Conservation (phyloP, 768 basidiomycete genomes). For the Suillus ampliporus region DNA sequence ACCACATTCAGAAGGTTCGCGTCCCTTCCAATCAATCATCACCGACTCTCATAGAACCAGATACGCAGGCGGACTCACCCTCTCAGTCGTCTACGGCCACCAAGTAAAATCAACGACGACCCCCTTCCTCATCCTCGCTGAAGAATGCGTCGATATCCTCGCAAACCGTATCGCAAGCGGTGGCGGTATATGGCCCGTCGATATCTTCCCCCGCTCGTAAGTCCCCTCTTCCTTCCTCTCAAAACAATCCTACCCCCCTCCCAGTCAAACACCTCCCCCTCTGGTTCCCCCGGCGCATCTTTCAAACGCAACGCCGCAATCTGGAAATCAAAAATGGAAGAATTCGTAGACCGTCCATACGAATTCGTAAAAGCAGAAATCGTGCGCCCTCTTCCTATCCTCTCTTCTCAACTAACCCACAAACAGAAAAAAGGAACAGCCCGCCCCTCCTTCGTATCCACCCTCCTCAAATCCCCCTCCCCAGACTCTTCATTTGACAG, state of each 20-base stretch:
- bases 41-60: constrained; percentile 38
- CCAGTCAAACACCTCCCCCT: constrained; percentile 61
- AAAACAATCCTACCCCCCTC: neutral
- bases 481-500: neutral
- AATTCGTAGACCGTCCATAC: constrained; percentile 68
- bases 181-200: constrained; percentile 50
- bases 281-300: constrained; percentile 71
- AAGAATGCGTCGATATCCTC: constrained; percentile 47
- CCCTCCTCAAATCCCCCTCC: constrained; percentile 55
- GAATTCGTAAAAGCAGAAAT: constrained; percentile 61
- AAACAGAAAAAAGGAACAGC: constrained; percentile 44
- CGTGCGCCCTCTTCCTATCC: constrained; percentile 47
- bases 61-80: constrained; percentile 57
- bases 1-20: constrained; percentile 43
- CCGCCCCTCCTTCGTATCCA: constrained; percentile 49
- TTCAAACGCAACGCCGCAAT: constrained; percentile 64
- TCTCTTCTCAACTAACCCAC: neutral
- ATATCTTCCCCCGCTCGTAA: constrained; percentile 42
- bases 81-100: constrained; percentile 71
- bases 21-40: too few relatives aligned
- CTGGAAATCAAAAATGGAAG: constrained; percentile 70
- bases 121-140: constrained; percentile 46
- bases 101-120: constrained; percentile 46
- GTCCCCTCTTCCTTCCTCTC: constrained; percentile 13
- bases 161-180: constrained; percentile 50